phyloP scores from a whole-genome alignment of 257 asterid species.

The Nicotiana tomentosiformis region DNA sequence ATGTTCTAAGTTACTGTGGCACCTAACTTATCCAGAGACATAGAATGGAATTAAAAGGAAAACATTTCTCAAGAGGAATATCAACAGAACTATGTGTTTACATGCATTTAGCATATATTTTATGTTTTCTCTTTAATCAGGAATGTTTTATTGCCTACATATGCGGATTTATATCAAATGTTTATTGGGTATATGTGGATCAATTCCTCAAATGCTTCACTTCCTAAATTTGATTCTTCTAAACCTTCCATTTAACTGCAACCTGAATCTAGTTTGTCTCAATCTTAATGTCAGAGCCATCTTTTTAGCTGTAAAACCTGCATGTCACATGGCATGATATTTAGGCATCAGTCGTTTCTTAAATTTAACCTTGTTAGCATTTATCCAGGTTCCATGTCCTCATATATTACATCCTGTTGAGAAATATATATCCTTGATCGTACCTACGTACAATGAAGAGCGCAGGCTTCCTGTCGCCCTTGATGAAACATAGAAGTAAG shows the following conservation, averaged over 20 bases:
- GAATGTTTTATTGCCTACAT: not conserved
- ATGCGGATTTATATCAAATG: too few species aligned
- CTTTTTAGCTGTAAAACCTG: not conserved
- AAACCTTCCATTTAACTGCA: not conserved
- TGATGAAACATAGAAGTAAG: slow-evolving; percentile 73
- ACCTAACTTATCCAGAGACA: too few species aligned
- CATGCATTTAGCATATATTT: too few species aligned
- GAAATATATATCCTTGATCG: slow-evolving; percentile 9
- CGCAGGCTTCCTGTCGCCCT: slow-evolving; percentile 90
- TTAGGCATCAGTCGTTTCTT: slow-evolving; percentile 22
- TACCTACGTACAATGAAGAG: slow-evolving; percentile 92
- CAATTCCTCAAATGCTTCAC: not conserved
- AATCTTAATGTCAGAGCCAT: not conserved
- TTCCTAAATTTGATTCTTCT: not conserved
- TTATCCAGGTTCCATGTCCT: slow-evolving; percentile 15
- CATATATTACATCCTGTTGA: slow-evolving; percentile 18
- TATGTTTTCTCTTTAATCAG: not conserved
- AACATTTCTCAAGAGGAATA: too few species aligned
- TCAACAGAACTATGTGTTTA: too few species aligned
- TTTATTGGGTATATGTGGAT: not conserved
- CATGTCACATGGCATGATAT: not conserved
- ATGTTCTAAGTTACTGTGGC: too few species aligned
- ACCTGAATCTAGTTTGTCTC: not conserved
- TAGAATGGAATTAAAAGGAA: too few species aligned
- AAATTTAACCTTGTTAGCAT: not conserved